A percentile compares a stretch with the other conserved stretches of the same genome.
phyloP scores from a whole-genome alignment of 495 filamentous ascomycete species.

The Xylaria venustula region DNA sequence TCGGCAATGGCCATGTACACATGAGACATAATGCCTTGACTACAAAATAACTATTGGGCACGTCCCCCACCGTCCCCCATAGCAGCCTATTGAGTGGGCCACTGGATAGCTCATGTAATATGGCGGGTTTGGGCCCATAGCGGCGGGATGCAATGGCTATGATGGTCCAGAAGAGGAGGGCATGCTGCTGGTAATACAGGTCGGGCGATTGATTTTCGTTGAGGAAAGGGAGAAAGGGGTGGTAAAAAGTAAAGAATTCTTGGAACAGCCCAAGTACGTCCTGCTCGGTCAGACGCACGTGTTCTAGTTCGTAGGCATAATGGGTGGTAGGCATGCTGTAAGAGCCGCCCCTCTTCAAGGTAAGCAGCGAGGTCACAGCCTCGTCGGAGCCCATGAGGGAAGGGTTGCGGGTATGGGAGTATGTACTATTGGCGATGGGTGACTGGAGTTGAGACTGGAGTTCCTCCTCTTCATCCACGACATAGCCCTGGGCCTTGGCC shows the following conservation, averaged over 20 bases:
- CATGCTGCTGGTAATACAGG: slow-evolving; percentile 69
- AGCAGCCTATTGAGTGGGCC: slow-evolving; percentile 71
- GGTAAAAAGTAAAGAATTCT: slow-evolving; percentile 78
- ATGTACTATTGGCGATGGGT: slow-evolving; percentile 55
- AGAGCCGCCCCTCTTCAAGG: slow-evolving; percentile 61
- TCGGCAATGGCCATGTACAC: slow-evolving; percentile 89
- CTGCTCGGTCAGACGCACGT: slow-evolving; percentile 71
- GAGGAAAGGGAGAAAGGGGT: slow-evolving; percentile 83
- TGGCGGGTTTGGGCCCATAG: slow-evolving; percentile 60
- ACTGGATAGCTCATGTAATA: slow-evolving; percentile 65
- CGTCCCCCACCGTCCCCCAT: slow-evolving; percentile 78
- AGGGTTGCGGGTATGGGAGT: slow-evolving; percentile 53
- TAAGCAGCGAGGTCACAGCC: slow-evolving; percentile 77
- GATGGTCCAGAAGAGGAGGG: slow-evolving; percentile 84
- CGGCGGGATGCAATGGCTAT: slow-evolving; percentile 78
- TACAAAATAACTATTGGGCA: slow-evolving; percentile 84
- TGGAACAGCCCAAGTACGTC: slow-evolving; percentile 73
- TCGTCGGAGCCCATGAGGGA: slow-evolving; percentile 79
- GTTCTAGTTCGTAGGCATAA: slow-evolving; percentile 61
- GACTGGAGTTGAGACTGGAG: slow-evolving; percentile 54
- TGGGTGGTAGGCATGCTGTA: slow-evolving; percentile 49
- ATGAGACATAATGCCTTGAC: slow-evolving; percentile 87
- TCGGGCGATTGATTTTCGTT: slow-evolving; percentile 69
- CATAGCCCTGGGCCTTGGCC: slow-evolving; percentile 50
- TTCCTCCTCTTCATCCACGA: slow-evolving; percentile 51